Evolutionary conservation across 2,329 filamentous ascomycete genomes (phyloP), one percentile per base, ranked within the genome.

Genomic region (Penicillium palitans): DNA sequence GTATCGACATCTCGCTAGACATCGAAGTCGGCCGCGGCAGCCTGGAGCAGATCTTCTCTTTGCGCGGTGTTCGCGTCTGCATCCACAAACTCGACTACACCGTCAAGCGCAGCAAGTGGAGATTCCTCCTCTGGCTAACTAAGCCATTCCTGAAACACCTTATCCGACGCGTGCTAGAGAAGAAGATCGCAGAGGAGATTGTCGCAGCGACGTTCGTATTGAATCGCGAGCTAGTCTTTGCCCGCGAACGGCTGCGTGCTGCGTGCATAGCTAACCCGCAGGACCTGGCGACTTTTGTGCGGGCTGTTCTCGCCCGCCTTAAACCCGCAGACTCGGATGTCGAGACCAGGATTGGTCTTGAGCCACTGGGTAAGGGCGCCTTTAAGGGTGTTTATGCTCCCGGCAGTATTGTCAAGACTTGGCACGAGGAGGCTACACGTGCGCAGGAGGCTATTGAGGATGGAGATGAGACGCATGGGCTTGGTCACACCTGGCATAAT

Each of bases 301-400:
- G 87, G 72, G 92, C 93, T 2, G 85, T 97, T 1, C 79, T 90
- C n/a, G 88, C 92, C 2, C 81, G 93, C 0, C 78, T 96, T 58
- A 84, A 84, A 44, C 89, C 90, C 0, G 84, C 89, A 1, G 88
- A 95, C 71, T 88, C 90, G 1, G 90, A 96, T 72, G 66, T 96
- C 1, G 88, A 95, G 63, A 81, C 87, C 1, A 80, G 90, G 2
- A 79, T 96, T 17, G 91, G 91, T 1, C 78, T 96, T 10, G 83
- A 84, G 45, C 80, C 84, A 29, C 84, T 83, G 0, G 78, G 81
- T 17, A 78, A 80, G 63, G 84, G 85, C 31, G 81, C 93, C 0
- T 98, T 98, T 79, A 86, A 87, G 66, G 90, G 89, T 4, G 84
- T 91, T 2, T 97, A 96, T 76, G 88, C 93, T 0, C 93, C 93